These are phyloP conservation scores for Pachyrhizus erosus DNA, from an alignment of 306 rosid species.

Conservation along the genomic window DNA sequence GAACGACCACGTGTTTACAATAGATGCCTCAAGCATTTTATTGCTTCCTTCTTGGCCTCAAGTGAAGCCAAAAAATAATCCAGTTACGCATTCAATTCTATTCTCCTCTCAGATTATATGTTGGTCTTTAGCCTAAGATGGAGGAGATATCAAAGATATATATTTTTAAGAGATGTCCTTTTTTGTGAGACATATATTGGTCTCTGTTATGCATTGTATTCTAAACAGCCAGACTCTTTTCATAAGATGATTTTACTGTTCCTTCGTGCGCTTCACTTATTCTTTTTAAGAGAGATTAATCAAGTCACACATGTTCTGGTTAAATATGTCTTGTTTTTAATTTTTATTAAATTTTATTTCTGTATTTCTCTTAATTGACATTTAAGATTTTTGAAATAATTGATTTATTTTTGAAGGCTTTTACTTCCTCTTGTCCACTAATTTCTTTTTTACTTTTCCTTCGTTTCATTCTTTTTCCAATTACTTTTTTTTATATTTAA, in stretches of 20 bases:
- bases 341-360: too few species aligned
- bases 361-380: too few species aligned
- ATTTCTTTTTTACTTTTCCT: too few species aligned
- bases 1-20: conserved; percentile 66
- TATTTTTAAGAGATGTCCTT: too few species aligned
- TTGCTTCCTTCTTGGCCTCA: conserved; percentile 40
- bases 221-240: neutral
- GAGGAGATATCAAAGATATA: neutral
- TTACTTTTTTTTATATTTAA: neutral
- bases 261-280: neutral
- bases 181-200: too few species aligned
- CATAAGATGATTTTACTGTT: neutral
- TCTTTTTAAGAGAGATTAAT: too few species aligned
- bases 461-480: neutral
- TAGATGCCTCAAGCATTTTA: conserved; percentile 43
- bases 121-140: neutral
- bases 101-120: neutral
- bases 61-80: neutral
- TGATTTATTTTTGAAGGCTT: too few species aligned
- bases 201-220: conserved; percentile 17
- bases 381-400: too few species aligned
- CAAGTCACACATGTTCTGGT: too few species aligned
- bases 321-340: too few species aligned
- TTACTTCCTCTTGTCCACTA: too few species aligned
- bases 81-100: too few species aligned